A percentile compares a stretch with the other conserved stretches of the same genome.
These are phyloP conservation scores for Venturia oleaginea DNA, from an alignment of 2,329 filamentous ascomycete genomes.

Conservation along the genomic window DNA sequence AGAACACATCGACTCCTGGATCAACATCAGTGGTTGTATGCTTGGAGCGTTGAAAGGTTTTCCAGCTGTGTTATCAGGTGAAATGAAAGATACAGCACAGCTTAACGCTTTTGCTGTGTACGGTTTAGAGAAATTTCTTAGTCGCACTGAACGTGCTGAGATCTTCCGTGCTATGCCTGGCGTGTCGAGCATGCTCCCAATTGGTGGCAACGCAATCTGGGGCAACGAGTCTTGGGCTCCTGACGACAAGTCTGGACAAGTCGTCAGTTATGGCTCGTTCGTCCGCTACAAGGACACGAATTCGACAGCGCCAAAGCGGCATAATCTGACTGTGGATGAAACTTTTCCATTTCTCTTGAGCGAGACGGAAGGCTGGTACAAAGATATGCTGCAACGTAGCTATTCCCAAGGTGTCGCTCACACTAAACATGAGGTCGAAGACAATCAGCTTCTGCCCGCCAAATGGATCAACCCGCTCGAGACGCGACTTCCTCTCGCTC, in stretches of 20 bases:
- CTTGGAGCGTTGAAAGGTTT: constrained; percentile 86
- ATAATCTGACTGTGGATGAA: constrained; percentile 74
- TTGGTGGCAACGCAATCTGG: constrained; percentile 92
- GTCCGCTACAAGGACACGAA: constrained; percentile 69
- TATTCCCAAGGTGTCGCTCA: constrained; percentile 88
- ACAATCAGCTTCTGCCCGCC: constrained; percentile 38
- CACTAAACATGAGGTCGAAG: constrained; percentile 68
- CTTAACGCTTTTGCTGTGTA: constrained; percentile 95
- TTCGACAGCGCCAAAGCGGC: constrained; percentile 34
- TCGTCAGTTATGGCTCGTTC: constrained; percentile 67
- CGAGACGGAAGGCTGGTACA: constrained; percentile 79
- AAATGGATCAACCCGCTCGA: constrained; percentile 98
- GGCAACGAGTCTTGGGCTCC: constrained; percentile 80
- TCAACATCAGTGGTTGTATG: constrained; percentile 98
- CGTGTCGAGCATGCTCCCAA: constrained; percentile 90
- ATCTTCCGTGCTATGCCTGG: constrained; percentile 96
- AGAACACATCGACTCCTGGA: constrained; percentile 82
- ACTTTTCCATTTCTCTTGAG: constrained; percentile 70
- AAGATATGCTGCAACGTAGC: constrained; percentile 57
- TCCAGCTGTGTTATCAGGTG: constrained; percentile 82
- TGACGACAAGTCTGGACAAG: constrained; percentile 69
- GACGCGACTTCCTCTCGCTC: constrained; percentile 74
- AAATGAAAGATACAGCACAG: constrained; percentile 98
- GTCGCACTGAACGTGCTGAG: constrained; percentile 80
- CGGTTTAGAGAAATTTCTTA: constrained; percentile 90